A percentile compares a stretch with the other conserved stretches of the same genome.
These are phyloP conservation scores for Xylaria longipes DNA, from an alignment of 495 filamentous ascomycete species.

Conservation along the genomic window DNA sequence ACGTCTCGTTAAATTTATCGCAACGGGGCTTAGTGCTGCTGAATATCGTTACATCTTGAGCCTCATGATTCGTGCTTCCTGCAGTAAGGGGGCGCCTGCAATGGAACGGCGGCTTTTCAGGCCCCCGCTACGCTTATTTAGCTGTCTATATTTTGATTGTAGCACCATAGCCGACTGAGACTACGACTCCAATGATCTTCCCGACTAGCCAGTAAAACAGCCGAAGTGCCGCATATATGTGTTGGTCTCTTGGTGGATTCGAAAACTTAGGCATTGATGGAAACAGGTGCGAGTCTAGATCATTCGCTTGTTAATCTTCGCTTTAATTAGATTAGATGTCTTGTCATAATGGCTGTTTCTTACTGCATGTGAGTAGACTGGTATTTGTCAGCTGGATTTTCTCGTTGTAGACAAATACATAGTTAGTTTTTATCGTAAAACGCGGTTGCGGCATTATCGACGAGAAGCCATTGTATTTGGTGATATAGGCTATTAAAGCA, in stretches of 20 bases:
- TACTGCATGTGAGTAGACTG: not conserved
- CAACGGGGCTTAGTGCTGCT: slow-evolving; percentile 53
- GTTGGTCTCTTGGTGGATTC: not conserved
- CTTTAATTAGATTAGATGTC: no score
- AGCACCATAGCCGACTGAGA: not conserved
- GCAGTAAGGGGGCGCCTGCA: slow-evolving; percentile 2
- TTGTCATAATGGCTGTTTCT: not conserved
- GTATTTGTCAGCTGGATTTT: not conserved
- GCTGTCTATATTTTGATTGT: not conserved
- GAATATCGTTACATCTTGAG: slow-evolving; percentile 22
- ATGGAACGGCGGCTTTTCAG: slow-evolving; percentile 4
- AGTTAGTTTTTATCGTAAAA: not conserved
- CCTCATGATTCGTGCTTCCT: slow-evolving; percentile 19
- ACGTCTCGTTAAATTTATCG: slow-evolving; percentile 53
- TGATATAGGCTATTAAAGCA: not conserved
- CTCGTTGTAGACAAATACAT: not conserved
- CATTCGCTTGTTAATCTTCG: not conserved
- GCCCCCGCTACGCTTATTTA: not conserved
- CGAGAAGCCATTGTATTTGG: not conserved
- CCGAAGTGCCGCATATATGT: not conserved
- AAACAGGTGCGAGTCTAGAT: not conserved
- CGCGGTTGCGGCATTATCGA: not conserved
- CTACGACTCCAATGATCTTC: not conserved
- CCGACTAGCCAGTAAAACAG: not conserved
- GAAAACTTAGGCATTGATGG: not conserved